Percentiles rank a stretch among this genome's conserved stretches.
phyloP scores from a whole-genome alignment of 2,329 filamentous ascomycete species.

The Chaetomium strumarium region DNA sequence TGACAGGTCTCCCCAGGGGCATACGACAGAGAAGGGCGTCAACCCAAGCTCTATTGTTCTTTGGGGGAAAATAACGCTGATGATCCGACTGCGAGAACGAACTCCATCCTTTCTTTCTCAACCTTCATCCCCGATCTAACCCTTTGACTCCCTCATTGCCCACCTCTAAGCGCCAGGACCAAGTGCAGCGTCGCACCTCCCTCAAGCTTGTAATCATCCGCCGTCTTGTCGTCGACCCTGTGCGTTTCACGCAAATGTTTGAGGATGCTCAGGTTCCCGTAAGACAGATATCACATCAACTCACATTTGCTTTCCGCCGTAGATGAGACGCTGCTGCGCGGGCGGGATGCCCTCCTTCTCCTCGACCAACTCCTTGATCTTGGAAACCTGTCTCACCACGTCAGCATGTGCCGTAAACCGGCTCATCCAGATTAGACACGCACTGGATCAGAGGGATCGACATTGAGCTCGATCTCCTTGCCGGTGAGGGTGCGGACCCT shows the following conservation, averaged over 20 bases:
- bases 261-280: background rate
- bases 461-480: slow-evolving; percentile 98
- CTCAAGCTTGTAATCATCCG: slow-evolving; percentile 82
- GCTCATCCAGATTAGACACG: slow-evolving; percentile 8
- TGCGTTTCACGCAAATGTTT: too few relatives aligned
- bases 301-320: slow-evolving; percentile 96
- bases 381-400: slow-evolving; percentile 59
- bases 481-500: slow-evolving; percentile 97
- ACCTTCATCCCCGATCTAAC: background rate
- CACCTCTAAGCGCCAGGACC: slow-evolving; percentile 88
- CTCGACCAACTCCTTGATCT: slow-evolving; percentile 98
- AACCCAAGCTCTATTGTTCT: background rate
- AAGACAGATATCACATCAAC: slow-evolving; percentile 18
- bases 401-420: too few relatives aligned
- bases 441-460: slow-evolving; percentile 91
- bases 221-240: slow-evolving; percentile 93
- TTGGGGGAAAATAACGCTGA: background rate
- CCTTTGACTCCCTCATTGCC: slow-evolving; percentile 32
- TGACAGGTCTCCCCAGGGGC: too few relatives aligned
- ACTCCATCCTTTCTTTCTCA: too few relatives aligned
- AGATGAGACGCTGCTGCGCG: slow-evolving; percentile 93
- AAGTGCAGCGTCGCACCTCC: slow-evolving; percentile 91
- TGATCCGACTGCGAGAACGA: background rate
- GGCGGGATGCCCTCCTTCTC: slow-evolving; percentile 98
- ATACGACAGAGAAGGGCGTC: too few relatives aligned